Evolutionary conservation across 2,329 filamentous ascomycete genomes (phyloP).

Genomic region (Fusarium sp.): DNA sequence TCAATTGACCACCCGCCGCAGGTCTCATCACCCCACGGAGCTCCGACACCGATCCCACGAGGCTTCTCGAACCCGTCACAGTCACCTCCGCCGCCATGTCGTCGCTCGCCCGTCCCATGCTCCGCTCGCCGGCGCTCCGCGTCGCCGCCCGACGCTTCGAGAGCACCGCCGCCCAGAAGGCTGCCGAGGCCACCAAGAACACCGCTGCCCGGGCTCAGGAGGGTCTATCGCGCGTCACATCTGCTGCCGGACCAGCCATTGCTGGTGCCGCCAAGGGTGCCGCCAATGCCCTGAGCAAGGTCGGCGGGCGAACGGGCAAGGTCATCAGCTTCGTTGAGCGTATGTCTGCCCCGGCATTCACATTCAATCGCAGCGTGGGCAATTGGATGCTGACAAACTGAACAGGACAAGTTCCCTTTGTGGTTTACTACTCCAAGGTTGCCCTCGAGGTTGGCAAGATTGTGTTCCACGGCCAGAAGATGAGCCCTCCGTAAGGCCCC

Average conservation of each 20-base stretch:
- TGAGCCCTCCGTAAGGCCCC: slow-evolving; percentile 86
- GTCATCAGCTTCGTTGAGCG: slow-evolving; percentile 83
- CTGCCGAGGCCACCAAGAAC: slow-evolving; percentile 54
- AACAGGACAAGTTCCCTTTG: slow-evolving; percentile 81
- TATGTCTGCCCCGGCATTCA: slow-evolving; percentile 59
- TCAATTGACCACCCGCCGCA: slow-evolving; percentile 50
- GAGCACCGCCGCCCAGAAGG: slow-evolving; percentile 62
- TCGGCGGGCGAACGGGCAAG: slow-evolving; percentile 84
- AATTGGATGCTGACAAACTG: slow-evolving; percentile 20
- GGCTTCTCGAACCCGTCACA: slow-evolving; percentile 33
- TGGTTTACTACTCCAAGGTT: slow-evolving; percentile 92
- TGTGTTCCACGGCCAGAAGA: slow-evolving; percentile 85
- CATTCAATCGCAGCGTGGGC: neutral
- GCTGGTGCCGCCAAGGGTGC: slow-evolving; percentile 72
- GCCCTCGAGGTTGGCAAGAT: slow-evolving; percentile 86
- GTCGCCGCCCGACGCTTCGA: slow-evolving; percentile 65
- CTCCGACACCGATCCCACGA: slow-evolving; percentile 42
- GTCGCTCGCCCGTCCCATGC: slow-evolving; percentile 54
- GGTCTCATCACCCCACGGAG: slow-evolving; percentile 41
- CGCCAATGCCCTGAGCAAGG: slow-evolving; percentile 71
- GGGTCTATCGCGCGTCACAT: slow-evolving; percentile 81
- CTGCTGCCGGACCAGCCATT: slow-evolving; percentile 79
- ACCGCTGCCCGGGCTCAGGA: slow-evolving; percentile 72
- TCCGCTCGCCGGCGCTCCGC: slow-evolving; percentile 57
- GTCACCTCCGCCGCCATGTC: slow-evolving; percentile 46